Conservation (phyloP, 768 basidiomycete species). For the Tremella yokohamensis region DNA sequence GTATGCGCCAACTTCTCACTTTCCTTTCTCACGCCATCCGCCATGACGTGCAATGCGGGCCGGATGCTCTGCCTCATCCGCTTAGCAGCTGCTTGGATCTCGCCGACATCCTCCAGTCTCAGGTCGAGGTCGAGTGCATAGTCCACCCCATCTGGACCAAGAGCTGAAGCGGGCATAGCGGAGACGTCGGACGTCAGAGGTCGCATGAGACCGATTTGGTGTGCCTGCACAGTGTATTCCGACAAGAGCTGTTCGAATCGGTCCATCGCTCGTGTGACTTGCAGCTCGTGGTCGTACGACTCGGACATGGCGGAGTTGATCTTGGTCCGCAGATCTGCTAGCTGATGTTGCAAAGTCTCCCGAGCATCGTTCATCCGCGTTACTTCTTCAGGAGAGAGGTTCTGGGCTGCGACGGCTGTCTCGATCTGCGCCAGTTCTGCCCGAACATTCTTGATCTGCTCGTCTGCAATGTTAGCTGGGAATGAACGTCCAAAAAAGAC, state of each 20-base stretch:
- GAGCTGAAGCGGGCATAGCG: constrained; percentile 26
- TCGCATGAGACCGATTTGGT: constrained; percentile 71
- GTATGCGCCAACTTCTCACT: constrained; percentile 70
- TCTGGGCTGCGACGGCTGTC: constrained; percentile 74
- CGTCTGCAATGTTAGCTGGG: constrained; percentile 18
- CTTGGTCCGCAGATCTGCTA: constrained; percentile 61
- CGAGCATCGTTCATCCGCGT: constrained; percentile 85
- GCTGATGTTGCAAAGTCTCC: constrained; percentile 58
- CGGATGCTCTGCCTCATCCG: constrained; percentile 71
- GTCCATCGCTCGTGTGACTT: constrained; percentile 71
- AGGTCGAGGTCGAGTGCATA: constrained; percentile 78
- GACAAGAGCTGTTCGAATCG: constrained; percentile 78
- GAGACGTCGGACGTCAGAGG: constrained; percentile 50
- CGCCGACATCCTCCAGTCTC: constrained; percentile 66
- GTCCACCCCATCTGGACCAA: constrained; percentile 67
- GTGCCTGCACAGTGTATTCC: constrained; percentile 70
- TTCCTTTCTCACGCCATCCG: constrained; percentile 68
- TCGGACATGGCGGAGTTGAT: constrained; percentile 68
- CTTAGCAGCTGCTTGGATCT: constrained; percentile 61
- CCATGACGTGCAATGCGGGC: constrained; percentile 68
- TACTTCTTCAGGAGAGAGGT: constrained; percentile 87
- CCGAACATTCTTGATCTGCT: constrained; percentile 61
- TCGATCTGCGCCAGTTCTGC: constrained; percentile 63
- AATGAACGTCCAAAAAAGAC: not conserved
- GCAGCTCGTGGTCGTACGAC: constrained; percentile 77